A percentile compares a stretch with the other conserved stretches of the same genome.
Evolutionary conservation across 441 rosid genomes (phyloP).

Genomic region (Populus hybrid): DNA sequence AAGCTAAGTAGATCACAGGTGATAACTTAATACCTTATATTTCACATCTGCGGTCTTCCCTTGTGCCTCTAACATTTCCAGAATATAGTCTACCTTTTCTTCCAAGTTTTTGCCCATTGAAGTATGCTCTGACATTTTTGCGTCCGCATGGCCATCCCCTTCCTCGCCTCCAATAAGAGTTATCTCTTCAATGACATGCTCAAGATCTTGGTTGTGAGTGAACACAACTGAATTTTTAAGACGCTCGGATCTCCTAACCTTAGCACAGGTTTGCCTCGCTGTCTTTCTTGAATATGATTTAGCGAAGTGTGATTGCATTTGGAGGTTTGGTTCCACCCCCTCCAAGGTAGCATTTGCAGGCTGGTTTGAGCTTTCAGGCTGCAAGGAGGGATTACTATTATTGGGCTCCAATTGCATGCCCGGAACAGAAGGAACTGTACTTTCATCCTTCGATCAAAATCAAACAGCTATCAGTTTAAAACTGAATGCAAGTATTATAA

Average conservation of each 20-base stretch:
- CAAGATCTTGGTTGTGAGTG: slow-evolving; percentile 18
- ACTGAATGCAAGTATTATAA: neutral
- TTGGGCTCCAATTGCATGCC: slow-evolving; percentile 15
- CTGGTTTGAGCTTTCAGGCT: slow-evolving; percentile 4
- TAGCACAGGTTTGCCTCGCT: slow-evolving; percentile 6
- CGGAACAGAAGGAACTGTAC: slow-evolving; percentile 6
- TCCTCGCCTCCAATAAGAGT: slow-evolving; percentile 38
- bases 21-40: slow-evolving; percentile 23
- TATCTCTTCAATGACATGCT: slow-evolving; percentile 33
- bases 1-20: neutral
- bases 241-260: slow-evolving; percentile 45
- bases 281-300: slow-evolving; percentile 5
- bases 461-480: neutral
- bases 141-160: slow-evolving; percentile 30
- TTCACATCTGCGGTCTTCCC: slow-evolving; percentile 25
- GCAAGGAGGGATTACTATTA: slow-evolving; percentile 14
- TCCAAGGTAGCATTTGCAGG: slow-evolving; percentile 7
- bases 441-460: slow-evolving; percentile 22
- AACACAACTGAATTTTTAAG: slow-evolving; percentile 26
- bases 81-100: slow-evolving; percentile 33
- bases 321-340: slow-evolving; percentile 9
- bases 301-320: neutral
- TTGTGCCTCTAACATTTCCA: slow-evolving; percentile 29
- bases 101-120: slow-evolving; percentile 20
- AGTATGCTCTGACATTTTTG: slow-evolving; percentile 17